Evolutionary conservation across 2,329 filamentous ascomycete genomes (phyloP).

Genomic region (Aspergillus glaucus): DNA sequence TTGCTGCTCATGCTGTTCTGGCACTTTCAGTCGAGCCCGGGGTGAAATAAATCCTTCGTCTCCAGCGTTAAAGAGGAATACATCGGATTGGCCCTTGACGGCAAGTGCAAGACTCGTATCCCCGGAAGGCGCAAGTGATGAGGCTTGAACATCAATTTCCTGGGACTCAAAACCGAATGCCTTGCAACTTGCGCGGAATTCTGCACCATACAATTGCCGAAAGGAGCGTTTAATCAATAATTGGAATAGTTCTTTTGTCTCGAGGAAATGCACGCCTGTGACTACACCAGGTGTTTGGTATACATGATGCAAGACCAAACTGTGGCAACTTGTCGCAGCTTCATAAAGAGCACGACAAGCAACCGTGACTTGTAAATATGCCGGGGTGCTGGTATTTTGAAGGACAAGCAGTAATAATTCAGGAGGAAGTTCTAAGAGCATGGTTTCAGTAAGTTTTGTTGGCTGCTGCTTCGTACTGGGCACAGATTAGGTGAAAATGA

Average conservation of each 20-base stretch:
- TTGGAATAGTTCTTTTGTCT: conserved; percentile 24
- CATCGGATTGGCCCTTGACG: conserved; percentile 21
- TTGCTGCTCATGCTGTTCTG: conserved; percentile 17
- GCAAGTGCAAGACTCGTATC: conserved; percentile 21
- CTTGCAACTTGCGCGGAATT: conserved; percentile 26
- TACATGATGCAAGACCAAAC: conserved; percentile 33
- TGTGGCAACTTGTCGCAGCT: conserved; percentile 29
- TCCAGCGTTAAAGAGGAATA: conserved; percentile 21
- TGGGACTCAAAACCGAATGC: conserved; percentile 20
- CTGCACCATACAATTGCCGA: conserved; percentile 30
- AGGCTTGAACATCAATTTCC: conserved; percentile 29
- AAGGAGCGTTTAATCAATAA: conserved; percentile 25
- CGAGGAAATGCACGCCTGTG: conserved; percentile 10
- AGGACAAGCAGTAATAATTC: conserved; percentile 37
- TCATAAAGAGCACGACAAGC: conserved; percentile 30
- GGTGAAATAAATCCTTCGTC: conserved; percentile 11
- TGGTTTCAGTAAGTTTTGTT: conserved; percentile 4
- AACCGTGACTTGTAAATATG: conserved; percentile 33
- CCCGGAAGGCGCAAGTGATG: conserved; percentile 18
- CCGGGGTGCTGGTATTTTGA: conserved; percentile 24
- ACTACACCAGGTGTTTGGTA: conserved; percentile 26
- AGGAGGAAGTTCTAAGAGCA: conserved; percentile 32
- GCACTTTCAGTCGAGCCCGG: conserved; percentile 13
- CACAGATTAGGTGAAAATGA: too few species aligned
- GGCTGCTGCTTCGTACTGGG: too few species aligned